Conservation (phyloP, 225 moss, liverwort and hornwort species). For the Marchantia paleacea region DNA sequence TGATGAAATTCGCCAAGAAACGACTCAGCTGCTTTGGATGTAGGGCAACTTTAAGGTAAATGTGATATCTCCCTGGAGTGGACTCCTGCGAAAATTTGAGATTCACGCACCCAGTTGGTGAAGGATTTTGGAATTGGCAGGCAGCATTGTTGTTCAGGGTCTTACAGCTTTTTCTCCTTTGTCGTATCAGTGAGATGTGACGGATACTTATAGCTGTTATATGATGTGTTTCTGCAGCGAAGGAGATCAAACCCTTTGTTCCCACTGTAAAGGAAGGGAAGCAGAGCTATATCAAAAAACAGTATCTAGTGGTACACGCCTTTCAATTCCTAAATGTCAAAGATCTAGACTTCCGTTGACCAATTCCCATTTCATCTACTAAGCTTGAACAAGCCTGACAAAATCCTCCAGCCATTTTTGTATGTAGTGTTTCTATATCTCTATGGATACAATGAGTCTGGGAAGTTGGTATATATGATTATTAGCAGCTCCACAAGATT, state of each 20-base stretch:
- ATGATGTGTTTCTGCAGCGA: conserved; percentile 48
- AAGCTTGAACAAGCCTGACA: too few species aligned
- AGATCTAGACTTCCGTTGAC: too few species aligned
- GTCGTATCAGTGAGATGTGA: neutral
- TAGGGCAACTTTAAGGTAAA: conserved; percentile 75
- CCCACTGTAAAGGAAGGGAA: conserved; percentile 87
- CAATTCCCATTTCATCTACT: too few species aligned
- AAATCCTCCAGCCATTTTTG: too few species aligned
- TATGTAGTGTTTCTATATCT: neutral
- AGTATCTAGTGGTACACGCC: conserved; percentile 62
- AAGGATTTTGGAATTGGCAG: neutral
- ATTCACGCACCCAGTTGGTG: neutral
- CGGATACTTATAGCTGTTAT: neutral
- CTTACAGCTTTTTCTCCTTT: neutral
- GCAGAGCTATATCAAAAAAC: conserved; percentile 91
- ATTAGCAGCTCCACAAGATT: neutral
- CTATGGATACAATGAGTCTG: neutral
- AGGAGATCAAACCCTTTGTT: conserved; percentile 81
- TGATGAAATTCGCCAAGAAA: conserved; percentile 98
- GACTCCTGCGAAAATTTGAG: too few species aligned
- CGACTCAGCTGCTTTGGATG: conserved; percentile 87
- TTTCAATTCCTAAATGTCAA: too few species aligned
- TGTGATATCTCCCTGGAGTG: neutral
- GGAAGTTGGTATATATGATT: neutral
- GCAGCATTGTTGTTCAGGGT: neutral